Evolutionary conservation across 2,329 filamentous ascomycete species (phyloP), one percentile per base, ranked within the genome.

Genomic region (Coniosporium tulheliwenetii): DNA sequence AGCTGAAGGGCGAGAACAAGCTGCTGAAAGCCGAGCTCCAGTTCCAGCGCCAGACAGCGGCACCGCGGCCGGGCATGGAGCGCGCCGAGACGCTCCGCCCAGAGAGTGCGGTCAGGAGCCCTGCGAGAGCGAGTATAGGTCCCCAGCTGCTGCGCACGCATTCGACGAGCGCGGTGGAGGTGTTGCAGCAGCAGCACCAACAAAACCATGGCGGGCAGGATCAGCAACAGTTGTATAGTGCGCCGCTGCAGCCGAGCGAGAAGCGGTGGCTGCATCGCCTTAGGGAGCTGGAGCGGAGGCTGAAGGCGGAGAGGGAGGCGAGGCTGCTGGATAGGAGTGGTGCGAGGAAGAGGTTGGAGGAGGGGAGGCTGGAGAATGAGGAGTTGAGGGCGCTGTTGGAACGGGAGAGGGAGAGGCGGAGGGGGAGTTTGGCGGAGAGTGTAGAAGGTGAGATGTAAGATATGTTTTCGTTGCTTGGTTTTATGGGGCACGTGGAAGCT

Each of bases 281-380:
- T 30, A 77, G 85, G 43, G 87, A 96, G 55, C 66, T 96, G 49
- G 91, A 98, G 66, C 73, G 80, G 48, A 77, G 93, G 50, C 68
- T 98, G 13, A 93, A 94, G 59, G 79, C 83, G 37, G 91, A 98
- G 63, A 69, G 91, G 10, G 91, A 96, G 60, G 86, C 79, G 1
- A 68, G 91, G 36, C 67, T 93, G 40, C 67, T 93, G 43, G 91
- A 98, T 61, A 76, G 91, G 3, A 81, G 74, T 38, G 86, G 85
- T 16, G 89, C 89, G 26, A 68, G 84, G 41, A 81, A 86, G 63
- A 69, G 89, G 40, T 63, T 94, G 0, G 79, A 85, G 43, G 81
- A 86, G 45, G 71, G 81, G n/a, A 73, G 79, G 54, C 66, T 71
- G 41, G 80, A 86, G 63, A 85, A 85, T 53, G 73, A 79, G 48